Conservation (phyloP, 2,329 filamentous ascomycete genomes). For the Neopestalotiopsis sp. region DNA sequence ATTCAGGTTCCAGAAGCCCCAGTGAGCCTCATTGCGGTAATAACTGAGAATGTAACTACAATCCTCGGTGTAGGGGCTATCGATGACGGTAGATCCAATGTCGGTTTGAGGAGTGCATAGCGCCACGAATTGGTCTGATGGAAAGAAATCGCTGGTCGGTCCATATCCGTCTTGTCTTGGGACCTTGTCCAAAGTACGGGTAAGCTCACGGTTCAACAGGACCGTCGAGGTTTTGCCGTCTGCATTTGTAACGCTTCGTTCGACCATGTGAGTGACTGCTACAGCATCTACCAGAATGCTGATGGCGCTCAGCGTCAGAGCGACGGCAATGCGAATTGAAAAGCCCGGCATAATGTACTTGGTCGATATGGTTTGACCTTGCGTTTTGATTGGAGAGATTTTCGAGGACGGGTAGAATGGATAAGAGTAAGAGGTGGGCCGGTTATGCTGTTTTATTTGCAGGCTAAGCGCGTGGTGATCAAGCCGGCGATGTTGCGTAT, state of each 20-base stretch:
- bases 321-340: neutral
- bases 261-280: neutral
- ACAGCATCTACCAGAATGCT: neutral
- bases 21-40: neutral
- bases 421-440: neutral
- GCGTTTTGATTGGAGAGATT: neutral
- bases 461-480: neutral
- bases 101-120: neutral
- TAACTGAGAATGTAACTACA: conserved; percentile 9
- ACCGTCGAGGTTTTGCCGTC: conserved; percentile 1
- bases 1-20: neutral
- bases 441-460: neutral
- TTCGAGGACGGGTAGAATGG: neutral
- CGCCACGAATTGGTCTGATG: neutral
- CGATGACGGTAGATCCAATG: neutral
- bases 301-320: neutral
- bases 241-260: neutral
- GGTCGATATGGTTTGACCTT: neutral
- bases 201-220: neutral
- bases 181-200: neutral
- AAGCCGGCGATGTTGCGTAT: neutral
- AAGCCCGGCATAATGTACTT: neutral
- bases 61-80: conserved; percentile 9
- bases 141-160: neutral
- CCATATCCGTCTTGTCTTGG: neutral